Evolutionary conservation across 805 yeast species (phyloP).

Genomic region (Wickerhamiella nectarea): DNA sequence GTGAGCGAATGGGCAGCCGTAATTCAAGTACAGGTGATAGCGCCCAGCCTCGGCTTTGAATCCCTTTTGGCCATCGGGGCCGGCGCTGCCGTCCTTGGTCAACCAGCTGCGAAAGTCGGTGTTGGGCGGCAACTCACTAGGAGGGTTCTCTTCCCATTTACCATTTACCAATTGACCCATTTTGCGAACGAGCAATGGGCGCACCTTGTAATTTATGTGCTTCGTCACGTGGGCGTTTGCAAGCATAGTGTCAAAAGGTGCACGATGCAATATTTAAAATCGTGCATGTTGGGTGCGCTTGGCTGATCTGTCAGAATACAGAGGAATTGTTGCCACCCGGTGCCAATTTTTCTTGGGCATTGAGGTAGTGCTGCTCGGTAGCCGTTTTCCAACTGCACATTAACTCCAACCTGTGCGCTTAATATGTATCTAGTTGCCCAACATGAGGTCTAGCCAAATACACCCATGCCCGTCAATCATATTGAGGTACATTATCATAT

Average conservation of each 20-base stretch:
- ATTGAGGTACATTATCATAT: too few relatives aligned
- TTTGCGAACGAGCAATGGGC: neutral
- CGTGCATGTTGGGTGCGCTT: too few relatives aligned
- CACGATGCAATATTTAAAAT: neutral
- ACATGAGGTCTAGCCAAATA: too few relatives aligned
- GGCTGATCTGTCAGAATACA: too few relatives aligned
- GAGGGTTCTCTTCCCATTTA: conserved; percentile 5
- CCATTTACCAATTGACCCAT: conserved; percentile 7
- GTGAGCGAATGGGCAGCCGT: conserved; percentile 95
- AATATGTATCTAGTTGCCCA: too few relatives aligned
- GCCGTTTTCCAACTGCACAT: too few relatives aligned
- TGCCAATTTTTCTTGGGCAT: too few relatives aligned
- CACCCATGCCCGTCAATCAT: too few relatives aligned
- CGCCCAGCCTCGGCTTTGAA: conserved; percentile 32
- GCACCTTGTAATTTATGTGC: neutral
- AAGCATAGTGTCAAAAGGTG: neutral
- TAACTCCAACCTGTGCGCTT: too few relatives aligned
- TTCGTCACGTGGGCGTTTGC: neutral
- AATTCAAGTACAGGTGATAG: conserved; percentile 72
- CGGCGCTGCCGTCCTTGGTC: conserved; percentile 5
- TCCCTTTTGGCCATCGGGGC: conserved; percentile 6
- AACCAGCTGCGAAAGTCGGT: conserved; percentile 2
- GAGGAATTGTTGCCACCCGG: too few relatives aligned
- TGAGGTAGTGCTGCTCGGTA: too few relatives aligned
- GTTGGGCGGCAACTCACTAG: neutral